Evolutionary conservation across 192 early-diverging fungal species (phyloP).

Genomic region (Coemansia sp.): DNA sequence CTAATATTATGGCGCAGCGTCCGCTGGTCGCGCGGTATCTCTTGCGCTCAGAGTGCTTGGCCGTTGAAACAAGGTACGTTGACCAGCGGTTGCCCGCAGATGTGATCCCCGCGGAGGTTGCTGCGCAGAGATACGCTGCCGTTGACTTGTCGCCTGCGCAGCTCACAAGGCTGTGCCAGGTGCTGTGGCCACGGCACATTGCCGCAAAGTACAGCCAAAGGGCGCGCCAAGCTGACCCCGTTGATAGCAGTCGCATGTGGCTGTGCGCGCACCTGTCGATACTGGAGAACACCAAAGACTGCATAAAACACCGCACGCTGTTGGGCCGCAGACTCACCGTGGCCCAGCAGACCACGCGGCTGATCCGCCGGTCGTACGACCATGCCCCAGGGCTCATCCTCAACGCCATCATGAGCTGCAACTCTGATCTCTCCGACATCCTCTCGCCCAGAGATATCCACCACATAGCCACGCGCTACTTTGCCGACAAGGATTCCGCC

Average conservation of each 20-base stretch:
- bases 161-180: slow-evolving; percentile 22
- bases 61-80: not conserved
- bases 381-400: slow-evolving; percentile 35
- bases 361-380: slow-evolving; percentile 23
- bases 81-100: too few species aligned
- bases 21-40: slow-evolving; percentile 19
- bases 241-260: slow-evolving; percentile 23
- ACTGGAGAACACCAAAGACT: slow-evolving; percentile 18
- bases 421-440: slow-evolving; percentile 14
- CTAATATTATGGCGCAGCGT: slow-evolving; percentile 22
- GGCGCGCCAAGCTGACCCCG: not conserved
- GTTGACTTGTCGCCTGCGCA: slow-evolving; percentile 19
- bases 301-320: slow-evolving; percentile 15
- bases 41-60: slow-evolving; percentile 7
- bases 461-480: slow-evolving; percentile 10
- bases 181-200: slow-evolving; percentile 38
- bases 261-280: slow-evolving; percentile 21
- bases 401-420: slow-evolving; percentile 41
- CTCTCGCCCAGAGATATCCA: slow-evolving; percentile 8
- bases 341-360: slow-evolving; percentile 11
- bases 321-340: slow-evolving; percentile 15
- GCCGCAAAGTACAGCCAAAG: slow-evolving; percentile 18
- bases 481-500: slow-evolving; percentile 10
- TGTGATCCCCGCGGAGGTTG: too few species aligned
- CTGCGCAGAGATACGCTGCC: not conserved